Evolutionary conservation across 768 basidiomycete species (phyloP).

Genomic region (Harrya chromipes): DNA sequence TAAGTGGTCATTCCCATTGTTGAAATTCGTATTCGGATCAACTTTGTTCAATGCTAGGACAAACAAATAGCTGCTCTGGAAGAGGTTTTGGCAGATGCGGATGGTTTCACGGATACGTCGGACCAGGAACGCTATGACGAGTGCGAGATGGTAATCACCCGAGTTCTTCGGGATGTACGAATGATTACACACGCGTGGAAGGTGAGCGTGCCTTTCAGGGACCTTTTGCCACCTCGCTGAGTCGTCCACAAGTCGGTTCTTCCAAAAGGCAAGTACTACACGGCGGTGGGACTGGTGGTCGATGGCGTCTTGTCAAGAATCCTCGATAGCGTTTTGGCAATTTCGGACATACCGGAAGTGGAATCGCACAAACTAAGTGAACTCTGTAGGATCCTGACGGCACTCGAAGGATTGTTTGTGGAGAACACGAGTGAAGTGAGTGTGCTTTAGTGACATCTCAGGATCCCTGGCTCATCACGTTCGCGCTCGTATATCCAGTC

Average conservation of each 20-base stretch:
- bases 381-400: slow-evolving; percentile 73
- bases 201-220: slow-evolving; percentile 42
- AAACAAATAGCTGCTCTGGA: slow-evolving; percentile 24
- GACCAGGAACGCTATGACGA: slow-evolving; percentile 75
- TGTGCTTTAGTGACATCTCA: neutral
- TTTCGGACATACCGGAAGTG: slow-evolving; percentile 83
- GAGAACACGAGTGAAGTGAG: slow-evolving; percentile 60
- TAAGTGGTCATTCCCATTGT: slow-evolving; percentile 34
- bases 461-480: neutral
- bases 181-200: slow-evolving; percentile 64
- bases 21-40: neutral
- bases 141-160: slow-evolving; percentile 66
- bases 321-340: slow-evolving; percentile 65
- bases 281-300: slow-evolving; percentile 65
- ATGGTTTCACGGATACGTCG: slow-evolving; percentile 65
- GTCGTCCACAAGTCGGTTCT: slow-evolving; percentile 51
- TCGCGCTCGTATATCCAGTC: slow-evolving; percentile 37
- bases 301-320: slow-evolving; percentile 67
- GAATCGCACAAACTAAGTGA: slow-evolving; percentile 85
- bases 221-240: neutral
- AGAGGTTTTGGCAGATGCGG: slow-evolving; percentile 49
- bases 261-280: slow-evolving; percentile 68
- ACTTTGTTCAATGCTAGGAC: slow-evolving; percentile 15
- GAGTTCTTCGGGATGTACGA: slow-evolving; percentile 62
- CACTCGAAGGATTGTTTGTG: slow-evolving; percentile 78